Percentiles rank a stretch among this genome's conserved stretches.
Conservation (phyloP, 169 alveolate genomes). For the Plasmodium reichenowi region DNA sequence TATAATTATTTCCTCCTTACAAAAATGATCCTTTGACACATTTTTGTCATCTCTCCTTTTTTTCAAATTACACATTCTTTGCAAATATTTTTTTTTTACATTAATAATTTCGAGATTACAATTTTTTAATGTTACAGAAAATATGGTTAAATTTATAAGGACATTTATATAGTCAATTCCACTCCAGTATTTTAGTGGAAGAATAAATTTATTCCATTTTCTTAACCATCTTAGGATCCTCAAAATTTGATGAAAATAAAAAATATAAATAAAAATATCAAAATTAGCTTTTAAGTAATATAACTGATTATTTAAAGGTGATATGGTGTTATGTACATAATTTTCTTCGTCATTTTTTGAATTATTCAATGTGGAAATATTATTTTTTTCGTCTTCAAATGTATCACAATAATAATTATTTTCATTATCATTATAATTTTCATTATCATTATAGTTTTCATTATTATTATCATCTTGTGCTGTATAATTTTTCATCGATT, state of each 20-base stretch:
- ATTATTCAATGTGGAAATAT: neutral
- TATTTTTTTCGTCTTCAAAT: neutral
- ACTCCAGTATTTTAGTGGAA: conserved; percentile 57
- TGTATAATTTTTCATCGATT: no score
- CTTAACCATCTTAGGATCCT: conserved; percentile 48
- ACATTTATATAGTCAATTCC: conserved; percentile 16
- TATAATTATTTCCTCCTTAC: no score
- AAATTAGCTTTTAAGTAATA: conserved; percentile 62
- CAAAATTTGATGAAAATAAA: conserved; percentile 53
- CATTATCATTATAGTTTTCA: neutral
- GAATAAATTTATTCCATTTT: conserved; percentile 52
- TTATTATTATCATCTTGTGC: neutral
- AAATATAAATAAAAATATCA: conserved; percentile 61
- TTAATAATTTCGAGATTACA: conserved; percentile 58
- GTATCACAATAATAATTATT: neutral
- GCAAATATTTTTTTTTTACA: conserved; percentile 42
- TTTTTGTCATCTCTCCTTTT: no score
- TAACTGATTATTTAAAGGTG: conserved; percentile 59
- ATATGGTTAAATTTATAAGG: conserved; percentile 45
- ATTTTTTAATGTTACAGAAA: conserved; percentile 54
- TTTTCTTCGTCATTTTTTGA: conserved; percentile 4
- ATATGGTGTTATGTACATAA: conserved; percentile 18
- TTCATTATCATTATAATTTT: neutral
- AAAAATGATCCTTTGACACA: no score
- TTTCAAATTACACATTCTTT: neutral